Base-by-base conservation (phyloP, 2,329 filamentous ascomycete genomes). In the Pseudocercospora ulei region DNA sequence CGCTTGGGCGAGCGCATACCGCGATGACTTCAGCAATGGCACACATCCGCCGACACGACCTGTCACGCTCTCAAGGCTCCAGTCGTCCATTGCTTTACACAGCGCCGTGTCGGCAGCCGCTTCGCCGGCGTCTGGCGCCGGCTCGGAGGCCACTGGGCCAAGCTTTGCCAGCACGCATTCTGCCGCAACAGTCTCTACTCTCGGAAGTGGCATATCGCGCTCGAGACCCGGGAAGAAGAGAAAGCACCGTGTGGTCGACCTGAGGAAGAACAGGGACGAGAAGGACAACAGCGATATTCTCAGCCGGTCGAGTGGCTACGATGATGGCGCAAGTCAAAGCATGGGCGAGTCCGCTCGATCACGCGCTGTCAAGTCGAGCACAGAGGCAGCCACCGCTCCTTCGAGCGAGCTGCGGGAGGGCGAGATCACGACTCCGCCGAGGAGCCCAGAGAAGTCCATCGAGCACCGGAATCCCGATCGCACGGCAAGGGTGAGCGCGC, bases 1-100 rank as follows among this genome's bases (percentile, higher is more conserved):
- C 43, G 90, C 88, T 19, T 94, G 87, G 84, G 83, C 88, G 9
- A 82, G 82, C 25, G 76, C 80, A 22, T 86, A 94, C 45, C 71
- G 77, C 41, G 70, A 70, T 27, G 82, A 90, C 48, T 23, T 47
- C 5, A 44, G 58, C 56, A 25, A 58, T 66, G 13, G 65, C 9
- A 46, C 56, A 4, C 54, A 51, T 18, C 65, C 65, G 9, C 64
- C 65, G 5, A 57, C 57, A 3, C 62, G 65, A 39, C 59, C 60
- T 31, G 61, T 63, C 7, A 66, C 64, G 12, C 49, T 70, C 3
- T 68, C 66, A 3, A 56, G 66, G 36, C 62, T 69, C 43, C 65
- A 69, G 24, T 68, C 66, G 7, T 59, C 59, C 1, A 52, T 62
- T 13, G 54, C 84, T 50, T 84, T 81, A 1, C 83, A 84, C 53